Base-by-base conservation (phyloP, 768 basidiomycete species). In the Cystobasidium onofrii region DNA sequence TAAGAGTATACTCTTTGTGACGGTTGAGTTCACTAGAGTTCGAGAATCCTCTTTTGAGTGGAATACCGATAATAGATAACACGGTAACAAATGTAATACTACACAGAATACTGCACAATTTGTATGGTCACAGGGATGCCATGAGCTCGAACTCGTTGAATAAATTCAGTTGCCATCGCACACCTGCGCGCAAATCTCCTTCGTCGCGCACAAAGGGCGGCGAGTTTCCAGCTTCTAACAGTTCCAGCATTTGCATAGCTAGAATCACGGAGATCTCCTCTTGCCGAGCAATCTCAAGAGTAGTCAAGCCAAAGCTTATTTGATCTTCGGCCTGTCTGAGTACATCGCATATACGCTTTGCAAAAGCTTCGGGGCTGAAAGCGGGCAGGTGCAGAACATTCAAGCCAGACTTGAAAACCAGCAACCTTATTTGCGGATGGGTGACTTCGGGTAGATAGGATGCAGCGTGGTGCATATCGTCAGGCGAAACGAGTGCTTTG, bases 401-500 rank as follows among this genome's bases (percentile, higher is more conserved):
- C 1, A 96, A 84, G 0, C 90, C 89, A 0, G 90, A 90, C 1
- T 81, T 79, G 79, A 98, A 89, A 1, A 84, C 85, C 52, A 91
- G 87, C 43, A 84, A 83, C 43, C 83, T 83, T 74, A 97, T 87
- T 0, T 87, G 84, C 1, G 91, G 91, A 17, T 81, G 79, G 0
- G 91, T 92, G 78, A 87, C 84, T 0, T 78, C 75, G 0, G 87
- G 84, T 17, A 98, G 84, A 70, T 86, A 86, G 0, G 89, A 88
- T 6, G 93, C 78, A 15, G 88, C 87, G 64, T 87, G 85, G n/a
- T 90, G 83, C 78, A 97, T 87, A 1, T 90, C 92, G 33, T 89
- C 84, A 2, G 95, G 96, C 2, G 95, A 89, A 52, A 98, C 87
- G 43, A 99, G 86, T 3, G 94, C 94, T 93, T 25, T 12, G 7